Evolutionary conservation across 129 eudicot genomes (phyloP), one percentile per base, ranked within the genome.

Genomic region (Mikania micrantha): DNA sequence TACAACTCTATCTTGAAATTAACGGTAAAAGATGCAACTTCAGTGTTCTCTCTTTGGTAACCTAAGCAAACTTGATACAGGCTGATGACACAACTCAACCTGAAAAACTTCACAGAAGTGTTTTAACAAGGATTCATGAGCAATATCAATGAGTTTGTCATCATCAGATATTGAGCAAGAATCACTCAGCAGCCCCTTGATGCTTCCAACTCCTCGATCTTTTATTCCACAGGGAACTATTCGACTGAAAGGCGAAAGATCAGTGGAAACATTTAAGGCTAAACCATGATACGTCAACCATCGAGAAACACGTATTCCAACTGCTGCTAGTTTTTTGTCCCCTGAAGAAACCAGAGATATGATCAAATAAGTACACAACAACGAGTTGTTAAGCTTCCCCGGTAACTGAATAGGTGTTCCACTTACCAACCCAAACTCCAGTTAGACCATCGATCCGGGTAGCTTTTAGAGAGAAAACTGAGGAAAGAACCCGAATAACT

Each of bases 211-310:
- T 75, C 79, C 79, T 9, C 84, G 90, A 53, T 85, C 95, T 45
- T 74, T 77, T 79, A 91, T 87, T 60, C 97, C 95, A 69, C 97
- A 87, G 11, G 96, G 97, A 69, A 91, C 61, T 62, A 91, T 87
- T 34, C 24, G 71, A 5, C 85, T 67, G 60, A 85, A 91, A 17
- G 90, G 93, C 28, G 82, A 53, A 41, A 91, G 76, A 72, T 87
- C 96, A 20, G 85, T 66, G 15, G 86, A 67, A 27, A 87, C 88
- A 28, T 88, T 88, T 70, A 93, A 69, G 22, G 98, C 95, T 70
- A 93, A 48, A 7, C 96, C 96, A 60, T 93, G 96, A 79, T 80
- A 86, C 20, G 99, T 69, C 53, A 93, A 57, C 95, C 99, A 93
- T 44, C 78, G 71, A 7, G 99, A 81, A 24, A 83, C 98, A 20